Percentiles rank a stretch among this genome's conserved stretches.
Evolutionary conservation across 83 land plant genomes (phyloP).

Genomic region (Isoetes engelmannii): DNA sequence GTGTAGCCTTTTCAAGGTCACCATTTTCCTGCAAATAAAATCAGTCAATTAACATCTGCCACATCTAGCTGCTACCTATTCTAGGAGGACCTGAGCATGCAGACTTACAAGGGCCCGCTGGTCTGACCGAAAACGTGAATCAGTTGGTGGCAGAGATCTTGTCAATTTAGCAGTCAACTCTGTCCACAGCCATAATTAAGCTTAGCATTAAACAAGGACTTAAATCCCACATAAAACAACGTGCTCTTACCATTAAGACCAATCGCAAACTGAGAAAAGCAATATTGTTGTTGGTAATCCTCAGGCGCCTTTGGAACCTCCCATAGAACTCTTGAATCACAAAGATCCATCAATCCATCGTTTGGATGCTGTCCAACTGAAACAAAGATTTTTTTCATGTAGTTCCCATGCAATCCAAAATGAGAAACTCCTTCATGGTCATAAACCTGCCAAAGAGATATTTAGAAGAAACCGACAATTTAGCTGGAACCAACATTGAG

Average conservation of each 20-base stretch:
- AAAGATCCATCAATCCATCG: conserved; percentile 4
- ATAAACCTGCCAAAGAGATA: conserved; percentile 25
- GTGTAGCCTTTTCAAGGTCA: conserved; percentile 41
- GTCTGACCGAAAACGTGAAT: conserved; percentile 39
- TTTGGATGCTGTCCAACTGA: conserved; percentile 25
- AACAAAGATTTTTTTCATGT: conserved; percentile 31
- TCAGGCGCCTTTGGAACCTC: conserved; percentile 31
- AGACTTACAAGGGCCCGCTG: conserved; percentile 39
- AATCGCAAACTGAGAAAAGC: conserved; percentile 32
- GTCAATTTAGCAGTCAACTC: conserved; percentile 30
- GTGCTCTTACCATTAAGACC: conserved; percentile 31
- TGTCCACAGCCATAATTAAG: neutral
- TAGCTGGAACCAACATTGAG: no score
- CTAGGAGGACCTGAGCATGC: conserved; percentile 1
- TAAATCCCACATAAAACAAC: neutral
- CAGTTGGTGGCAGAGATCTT: conserved; percentile 31
- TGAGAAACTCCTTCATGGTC: conserved; percentile 24
- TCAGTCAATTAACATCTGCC: neutral
- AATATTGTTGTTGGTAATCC: conserved; percentile 40
- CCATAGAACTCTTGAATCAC: conserved; percentile 24
- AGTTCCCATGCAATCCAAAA: conserved; percentile 31
- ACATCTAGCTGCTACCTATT: neutral
- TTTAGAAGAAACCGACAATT: neutral
- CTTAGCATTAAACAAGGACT: neutral
- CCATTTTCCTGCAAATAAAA: conserved; percentile 30